A percentile compares a stretch with the other conserved stretches of the same genome.
Conservation (phyloP, 306 rosid genomes). For the Coriaria nepalensis region DNA sequence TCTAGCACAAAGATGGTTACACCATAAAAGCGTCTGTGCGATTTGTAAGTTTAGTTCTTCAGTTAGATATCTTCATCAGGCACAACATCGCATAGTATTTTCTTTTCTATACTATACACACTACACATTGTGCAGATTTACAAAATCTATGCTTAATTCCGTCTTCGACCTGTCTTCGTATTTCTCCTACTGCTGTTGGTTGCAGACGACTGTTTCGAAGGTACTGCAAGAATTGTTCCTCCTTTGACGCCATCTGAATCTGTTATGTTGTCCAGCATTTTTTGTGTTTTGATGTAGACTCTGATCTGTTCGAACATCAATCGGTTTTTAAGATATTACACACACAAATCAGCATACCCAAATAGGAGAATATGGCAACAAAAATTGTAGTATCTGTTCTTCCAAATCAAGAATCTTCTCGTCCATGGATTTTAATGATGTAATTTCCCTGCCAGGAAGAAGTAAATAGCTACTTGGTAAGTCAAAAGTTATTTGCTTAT, state of each 20-base stretch:
- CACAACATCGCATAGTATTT: neutral
- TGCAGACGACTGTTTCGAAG: constrained; percentile 49
- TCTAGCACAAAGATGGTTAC: no score
- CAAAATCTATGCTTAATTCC: constrained; percentile 26
- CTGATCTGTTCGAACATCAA: constrained; percentile 38
- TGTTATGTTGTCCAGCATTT: constrained; percentile 46
- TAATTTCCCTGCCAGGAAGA: constrained; percentile 49
- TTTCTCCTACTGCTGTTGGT: constrained; percentile 31
- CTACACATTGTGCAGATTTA: no score
- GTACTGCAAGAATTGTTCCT: constrained; percentile 64
- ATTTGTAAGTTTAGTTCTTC: no score
- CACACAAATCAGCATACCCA: neutral
- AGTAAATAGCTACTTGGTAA: constrained; percentile 2
- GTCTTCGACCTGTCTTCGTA: constrained; percentile 51
- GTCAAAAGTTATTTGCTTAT: no score
- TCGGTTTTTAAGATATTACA: neutral
- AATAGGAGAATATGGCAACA: neutral
- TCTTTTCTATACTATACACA: no score
- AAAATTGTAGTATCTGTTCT: constrained; percentile 60
- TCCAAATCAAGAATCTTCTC: constrained; percentile 61
- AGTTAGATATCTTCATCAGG: no score
- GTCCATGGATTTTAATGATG: constrained; percentile 27
- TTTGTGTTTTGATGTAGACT: constrained; percentile 65
- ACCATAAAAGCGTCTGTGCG: no score
- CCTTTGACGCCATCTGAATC: constrained; percentile 69